Evolutionary conservation across 2,329 filamentous ascomycete species (phyloP).

Genomic region (Truncatella angustata): DNA sequence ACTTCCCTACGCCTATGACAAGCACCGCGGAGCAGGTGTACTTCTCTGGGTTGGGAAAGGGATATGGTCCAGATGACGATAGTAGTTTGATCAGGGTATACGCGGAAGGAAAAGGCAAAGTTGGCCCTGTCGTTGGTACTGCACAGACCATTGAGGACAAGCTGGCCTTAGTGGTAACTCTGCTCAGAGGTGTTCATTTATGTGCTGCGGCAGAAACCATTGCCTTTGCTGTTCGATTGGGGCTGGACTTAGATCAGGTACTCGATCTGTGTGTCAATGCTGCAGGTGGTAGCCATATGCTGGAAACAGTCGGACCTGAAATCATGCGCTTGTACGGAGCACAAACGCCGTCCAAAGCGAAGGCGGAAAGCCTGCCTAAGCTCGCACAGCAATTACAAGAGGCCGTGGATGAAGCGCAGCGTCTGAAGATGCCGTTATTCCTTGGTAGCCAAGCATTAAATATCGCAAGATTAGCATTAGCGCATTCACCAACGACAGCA

Average conservation of each 20-base stretch:
- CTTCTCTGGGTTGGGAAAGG: constrained; percentile 56
- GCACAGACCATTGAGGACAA: constrained; percentile 33
- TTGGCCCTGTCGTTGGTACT: constrained; percentile 25
- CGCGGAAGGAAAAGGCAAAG: constrained; percentile 33
- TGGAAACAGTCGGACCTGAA: constrained; percentile 34
- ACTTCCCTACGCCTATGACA: constrained; percentile 61
- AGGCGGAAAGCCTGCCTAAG: constrained; percentile 23
- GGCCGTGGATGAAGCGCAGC: constrained; percentile 41
- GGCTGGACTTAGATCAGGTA: constrained; percentile 43
- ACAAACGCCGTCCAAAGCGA: constrained; percentile 16
- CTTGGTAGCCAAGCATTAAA: constrained; percentile 39
- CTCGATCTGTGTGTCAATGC: constrained; percentile 44
- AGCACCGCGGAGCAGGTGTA: constrained; percentile 65
- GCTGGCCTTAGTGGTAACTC: constrained; percentile 33
- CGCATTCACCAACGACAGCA: constrained; percentile 16
- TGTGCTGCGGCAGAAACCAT: constrained; percentile 42
- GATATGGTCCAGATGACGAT: constrained; percentile 47
- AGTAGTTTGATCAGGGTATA: constrained; percentile 42
- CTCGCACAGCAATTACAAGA: constrained; percentile 32
- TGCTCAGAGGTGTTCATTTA: constrained; percentile 43
- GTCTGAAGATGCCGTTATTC: constrained; percentile 38
- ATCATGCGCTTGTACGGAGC: constrained; percentile 35
- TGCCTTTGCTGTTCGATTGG: constrained; percentile 38
- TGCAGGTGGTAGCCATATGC: constrained; percentile 40
- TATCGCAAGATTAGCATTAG: constrained; percentile 30